Evolutionary conservation across 345 rosid genomes (phyloP), one percentile per base, ranked within the genome.

Genomic region (Eucalyptus tenuipes): DNA sequence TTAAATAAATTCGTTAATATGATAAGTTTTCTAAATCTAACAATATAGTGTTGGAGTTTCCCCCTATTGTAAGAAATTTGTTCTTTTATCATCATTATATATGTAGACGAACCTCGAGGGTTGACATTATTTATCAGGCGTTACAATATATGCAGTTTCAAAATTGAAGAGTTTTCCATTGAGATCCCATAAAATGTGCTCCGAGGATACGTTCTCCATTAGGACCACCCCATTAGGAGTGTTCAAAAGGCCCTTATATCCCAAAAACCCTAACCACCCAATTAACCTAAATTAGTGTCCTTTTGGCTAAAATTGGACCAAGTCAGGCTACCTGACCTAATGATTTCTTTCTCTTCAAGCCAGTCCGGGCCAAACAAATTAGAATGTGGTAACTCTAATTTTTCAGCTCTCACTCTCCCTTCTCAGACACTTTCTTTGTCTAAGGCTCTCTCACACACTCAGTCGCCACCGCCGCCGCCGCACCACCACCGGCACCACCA

Each of bases 121-220:
- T 6, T 17, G 42, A 6, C 2, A 33, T 31, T 16, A 40, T 31
- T 68, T 0, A 12, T 3, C 0, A 1, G 0, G 80, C 0, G 4
- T 31, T 2, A 5, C 0, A 13, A 16, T 37, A 31, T 8, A 4
- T 68, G 2, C 7, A 33, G 1, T 9, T 68, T 68, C 24, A 68
- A 31, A 68, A 8, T 31, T 31, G 2, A 17, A 68, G 42, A 10
- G 24, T 16, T 17, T 68, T 37, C 22, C 42, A 33, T 16, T 68
- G 18, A 33, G 10, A 16, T 68, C 2, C 7, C 45, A 18, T 42
- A 15, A n/a, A 37, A 5, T 37, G 4, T 10, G 81, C 44, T 68
- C 44, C 1, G 2, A 9, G 13, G 80, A 33, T 4, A 33, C 10
- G 4, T 29, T 29, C 18, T 64, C 10, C 75, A 13, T 64, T n/a